Evolutionary conservation across 331 rosid genomes (phyloP).

Genomic region (Spiraea crenata): DNA sequence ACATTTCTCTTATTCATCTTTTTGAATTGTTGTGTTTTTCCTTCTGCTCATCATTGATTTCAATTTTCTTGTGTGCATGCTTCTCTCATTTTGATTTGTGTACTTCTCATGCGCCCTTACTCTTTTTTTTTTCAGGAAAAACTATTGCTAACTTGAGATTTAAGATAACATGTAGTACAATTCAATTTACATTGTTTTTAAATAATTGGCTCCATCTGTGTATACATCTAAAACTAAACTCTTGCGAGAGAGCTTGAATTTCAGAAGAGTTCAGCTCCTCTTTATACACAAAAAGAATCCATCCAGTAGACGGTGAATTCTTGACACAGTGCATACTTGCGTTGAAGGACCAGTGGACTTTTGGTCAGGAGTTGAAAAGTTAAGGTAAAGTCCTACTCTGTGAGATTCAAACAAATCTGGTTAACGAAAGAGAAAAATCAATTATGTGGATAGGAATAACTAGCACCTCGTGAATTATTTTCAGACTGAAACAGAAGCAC

Average conservation of each 20-base stretch:
- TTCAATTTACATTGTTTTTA: constrained; percentile 24
- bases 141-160: background rate
- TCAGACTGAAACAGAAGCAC: too few relatives aligned
- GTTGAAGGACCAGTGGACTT: constrained; percentile 16
- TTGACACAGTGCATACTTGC: constrained; percentile 31
- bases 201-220: constrained; percentile 41
- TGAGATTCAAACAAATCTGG: constrained; percentile 21
- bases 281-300: constrained; percentile 29
- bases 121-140: background rate
- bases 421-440: constrained; percentile 13
- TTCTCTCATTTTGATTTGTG: background rate
- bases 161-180: background rate
- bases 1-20: constrained; percentile 3
- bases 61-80: background rate
- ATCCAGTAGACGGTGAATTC: constrained; percentile 22
- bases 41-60: background rate
- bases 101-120: background rate
- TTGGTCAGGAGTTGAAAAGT: constrained; percentile 19
- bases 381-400: constrained; percentile 31
- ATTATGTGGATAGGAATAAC: background rate
- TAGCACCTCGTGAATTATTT: background rate
- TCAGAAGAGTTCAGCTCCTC: constrained; percentile 31
- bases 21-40: background rate
- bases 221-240: constrained; percentile 36
- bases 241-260: constrained; percentile 28